phyloP scores from a whole-genome alignment of 2,329 filamentous ascomycete species.

The Rhinocladiella mackenziei region DNA sequence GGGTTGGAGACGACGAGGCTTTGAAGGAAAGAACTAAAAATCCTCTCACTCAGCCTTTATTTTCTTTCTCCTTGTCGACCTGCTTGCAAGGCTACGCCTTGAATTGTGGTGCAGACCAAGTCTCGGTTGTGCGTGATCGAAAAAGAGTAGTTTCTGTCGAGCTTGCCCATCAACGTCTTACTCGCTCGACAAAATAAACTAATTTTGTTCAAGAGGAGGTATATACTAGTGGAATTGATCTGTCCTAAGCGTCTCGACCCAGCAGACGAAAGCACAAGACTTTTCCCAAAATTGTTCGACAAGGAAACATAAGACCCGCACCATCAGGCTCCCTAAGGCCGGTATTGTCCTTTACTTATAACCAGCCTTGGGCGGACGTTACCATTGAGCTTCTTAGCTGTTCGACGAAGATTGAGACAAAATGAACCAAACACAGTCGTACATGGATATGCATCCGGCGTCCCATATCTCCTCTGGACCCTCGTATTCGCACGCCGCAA shows the following conservation, averaged over 20 bases:
- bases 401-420: constrained; percentile 28
- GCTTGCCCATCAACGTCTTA: too few species aligned
- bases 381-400: constrained; percentile 6
- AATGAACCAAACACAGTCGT: constrained; percentile 80
- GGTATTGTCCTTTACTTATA: constrained; percentile 22
- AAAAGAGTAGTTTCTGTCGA: too few species aligned
- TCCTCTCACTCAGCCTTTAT: too few species aligned
- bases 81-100: constrained; percentile 3
- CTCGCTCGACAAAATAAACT: not conserved
- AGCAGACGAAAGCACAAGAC: not conserved
- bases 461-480: constrained; percentile 74
- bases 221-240: constrained; percentile 4
- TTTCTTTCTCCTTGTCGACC: too few species aligned
- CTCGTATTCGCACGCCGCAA: constrained; percentile 70
- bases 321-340: constrained; percentile 11
- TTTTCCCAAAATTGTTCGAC: too few species aligned
- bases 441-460: constrained; percentile 73
- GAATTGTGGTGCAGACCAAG: not conserved
- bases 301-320: constrained; percentile 1
- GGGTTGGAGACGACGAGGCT: constrained; percentile 5
- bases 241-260: not conserved
- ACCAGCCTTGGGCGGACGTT: constrained; percentile 11
- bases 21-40: too few species aligned
- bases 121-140: not conserved
- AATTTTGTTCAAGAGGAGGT: constrained; percentile 8